Evolutionary conservation across 2,329 filamentous ascomycete species (phyloP), one percentile per base, ranked within the genome.

Genomic region (Chalara sp.): DNA sequence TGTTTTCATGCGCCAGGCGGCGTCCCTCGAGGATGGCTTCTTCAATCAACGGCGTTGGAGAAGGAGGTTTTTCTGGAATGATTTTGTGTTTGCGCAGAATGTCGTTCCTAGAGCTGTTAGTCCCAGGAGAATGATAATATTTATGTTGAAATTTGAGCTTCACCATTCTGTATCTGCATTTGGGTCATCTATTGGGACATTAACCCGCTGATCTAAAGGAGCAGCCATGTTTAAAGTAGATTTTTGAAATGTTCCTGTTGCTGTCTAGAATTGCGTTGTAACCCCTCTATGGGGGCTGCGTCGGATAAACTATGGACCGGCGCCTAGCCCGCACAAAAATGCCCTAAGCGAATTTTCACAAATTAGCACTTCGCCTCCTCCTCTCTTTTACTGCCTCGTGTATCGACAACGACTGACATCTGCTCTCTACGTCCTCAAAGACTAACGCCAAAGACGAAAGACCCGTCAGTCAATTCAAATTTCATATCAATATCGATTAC

Each of bases 161-260:
- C 35, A 91, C 93, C 93, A 99, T 84, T 99, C 93, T 56, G 93
- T 99, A 67, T 99, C 93, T 56, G 90, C 93, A 65, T 97, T 95
- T 32, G 92, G 92, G 66, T 97, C 86, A 66, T 95, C 89, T 59
- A 99, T 86, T 43, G 91, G 90, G 53, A 99, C 93, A 63, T 76
- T 76, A 59, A 86, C 83, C 44, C 82, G 74, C 63, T 86, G 79
- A 49, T 86, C 82, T 58, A 70, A 63, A 35, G 81, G 81, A 32
- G 80, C 79, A 13, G 80, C 79, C 81, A 85, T 85, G 10, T 49
- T 54, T 56, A 41, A 29, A 28, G 32, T 32, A 40, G 30, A 21
- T 28, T 37, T 13, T 33, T 35, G 32, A 21, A 28, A 47, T 50
- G 44, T 47, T 50, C 45, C 12, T 32, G 28, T 32, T 10, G 35